A percentile compares a stretch with the other conserved stretches of the same genome.
phyloP scores from a whole-genome alignment of 192 early-diverging fungal species.

The Coemansia asiatica region DNA sequence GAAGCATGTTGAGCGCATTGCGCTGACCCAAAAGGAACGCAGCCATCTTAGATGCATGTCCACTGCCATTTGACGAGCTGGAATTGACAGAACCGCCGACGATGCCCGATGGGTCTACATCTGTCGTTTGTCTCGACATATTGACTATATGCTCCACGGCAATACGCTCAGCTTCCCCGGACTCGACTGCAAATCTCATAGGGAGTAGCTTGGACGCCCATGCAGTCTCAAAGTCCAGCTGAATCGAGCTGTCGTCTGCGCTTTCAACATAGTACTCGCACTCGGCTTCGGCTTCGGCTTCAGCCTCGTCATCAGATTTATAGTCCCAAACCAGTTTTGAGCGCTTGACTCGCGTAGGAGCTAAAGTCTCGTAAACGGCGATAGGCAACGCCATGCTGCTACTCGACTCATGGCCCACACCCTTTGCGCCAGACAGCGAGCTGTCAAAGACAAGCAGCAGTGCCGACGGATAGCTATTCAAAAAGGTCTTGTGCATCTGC shows the following conservation, averaged over 20 bases:
- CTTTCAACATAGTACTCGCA: conserved; percentile 19
- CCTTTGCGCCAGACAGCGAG: conserved; percentile 22
- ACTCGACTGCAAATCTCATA: conserved; percentile 34
- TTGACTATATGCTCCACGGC: conserved; percentile 50
- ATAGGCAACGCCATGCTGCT: conserved; percentile 30
- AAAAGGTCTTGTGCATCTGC: conserved; percentile 34
- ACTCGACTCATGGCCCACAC: neutral
- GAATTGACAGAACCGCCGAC: neutral
- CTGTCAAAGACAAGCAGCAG: conserved; percentile 49
- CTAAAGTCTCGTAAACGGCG: conserved; percentile 41
- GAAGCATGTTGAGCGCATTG: conserved; percentile 51
- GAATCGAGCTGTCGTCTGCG: neutral
- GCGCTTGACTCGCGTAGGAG: conserved; percentile 20
- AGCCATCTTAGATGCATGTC: conserved; percentile 26
- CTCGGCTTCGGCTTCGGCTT: neutral
- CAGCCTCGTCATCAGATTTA: neutral
- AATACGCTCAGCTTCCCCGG: conserved; percentile 54
- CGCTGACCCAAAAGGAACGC: conserved; percentile 46
- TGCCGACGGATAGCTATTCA: conserved; percentile 23
- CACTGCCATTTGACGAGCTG: neutral
- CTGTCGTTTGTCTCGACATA: conserved; percentile 17
- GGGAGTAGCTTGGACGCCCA: conserved; percentile 47
- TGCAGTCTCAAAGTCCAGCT: conserved; percentile 3
- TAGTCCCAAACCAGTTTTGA: conserved; percentile 16
- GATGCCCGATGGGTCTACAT: conserved; percentile 10